These are phyloP conservation scores for Citrus reticulata DNA, from an alignment of 345 rosid genomes.

Conservation along the genomic window DNA sequence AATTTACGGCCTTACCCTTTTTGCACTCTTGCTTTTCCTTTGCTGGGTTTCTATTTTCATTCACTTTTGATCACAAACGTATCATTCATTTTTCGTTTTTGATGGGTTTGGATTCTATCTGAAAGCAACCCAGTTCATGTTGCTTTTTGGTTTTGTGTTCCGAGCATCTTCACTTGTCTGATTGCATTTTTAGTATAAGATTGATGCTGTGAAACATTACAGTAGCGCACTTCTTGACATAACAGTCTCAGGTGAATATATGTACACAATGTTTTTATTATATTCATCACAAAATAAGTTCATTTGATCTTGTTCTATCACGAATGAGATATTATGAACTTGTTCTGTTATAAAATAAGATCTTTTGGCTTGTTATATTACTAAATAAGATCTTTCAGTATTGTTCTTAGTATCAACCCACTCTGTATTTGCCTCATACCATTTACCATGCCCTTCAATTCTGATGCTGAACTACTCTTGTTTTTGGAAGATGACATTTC, in stretches of 20 bases:
- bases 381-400: neutral
- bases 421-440: neutral
- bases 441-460: neutral
- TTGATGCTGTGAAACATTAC: neutral
- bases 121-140: neutral
- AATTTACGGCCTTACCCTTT: slow-evolving; percentile 6
- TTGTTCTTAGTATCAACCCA: neutral
- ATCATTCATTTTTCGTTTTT: neutral
- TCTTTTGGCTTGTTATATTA: neutral
- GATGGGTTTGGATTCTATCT: neutral
- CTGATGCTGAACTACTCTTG: neutral
- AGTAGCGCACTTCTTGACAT: neutral
- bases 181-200: neutral
- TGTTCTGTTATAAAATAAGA: neutral
- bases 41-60: neutral
- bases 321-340: neutral
- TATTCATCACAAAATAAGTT: neutral
- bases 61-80: neutral
- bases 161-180: neutral
- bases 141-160: neutral
- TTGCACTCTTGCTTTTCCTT: neutral
- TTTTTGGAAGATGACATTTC: neutral
- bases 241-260: neutral
- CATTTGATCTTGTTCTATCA: neutral
- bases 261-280: neutral